Base-by-base conservation (phyloP, 768 basidiomycete species). In the Tricholoma terreum region DNA sequence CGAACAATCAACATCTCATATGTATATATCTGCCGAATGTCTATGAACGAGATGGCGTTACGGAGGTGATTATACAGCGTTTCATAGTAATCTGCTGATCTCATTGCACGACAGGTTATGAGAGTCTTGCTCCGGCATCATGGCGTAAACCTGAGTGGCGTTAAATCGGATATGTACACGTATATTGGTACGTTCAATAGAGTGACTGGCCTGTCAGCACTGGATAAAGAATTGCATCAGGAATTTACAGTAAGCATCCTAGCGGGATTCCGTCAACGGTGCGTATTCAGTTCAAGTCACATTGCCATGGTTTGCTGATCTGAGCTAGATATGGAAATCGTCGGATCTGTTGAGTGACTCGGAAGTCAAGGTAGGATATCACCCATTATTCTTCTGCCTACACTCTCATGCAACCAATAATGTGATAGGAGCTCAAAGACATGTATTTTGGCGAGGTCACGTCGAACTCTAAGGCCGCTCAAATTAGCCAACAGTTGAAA, bases 191-290 rank as follows among this genome's bases (percentile, higher is more conserved):
- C 36, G 69, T 58, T 6, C 14, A 30, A 31, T 6, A 12, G 27
- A 14, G 19, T 35, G 17, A 22, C 17, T 17, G 12, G 17, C 15
- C 22, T 19, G 48, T 14, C 53, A 24, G 49, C 38, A 35, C 33
- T 31, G 9, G 46, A 50, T 50, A 31, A 11, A 60, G 19, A 14
- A 46, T 11, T 2, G n/a, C 4, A 21, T 22, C 35, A 84, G 87
- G 85, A 1, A 72, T 91, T 55, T 86, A 90, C 61, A 89, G 87
- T 69, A 91, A 91, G 65, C 89, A 90, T 65, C 69, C 84, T 0
- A 89, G 87, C 65, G 86, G 88, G 7, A 78, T 91, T 51, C 81
- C 78, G 38, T 85, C 89, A 21, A 89, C 89, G 58, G 89, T 87
- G 56, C 46, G 78, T 68, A 12, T 1, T 30, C 50, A 15, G 27